Conservation (phyloP, 345 rosid genomes). For the Geranium brycei region DNA sequence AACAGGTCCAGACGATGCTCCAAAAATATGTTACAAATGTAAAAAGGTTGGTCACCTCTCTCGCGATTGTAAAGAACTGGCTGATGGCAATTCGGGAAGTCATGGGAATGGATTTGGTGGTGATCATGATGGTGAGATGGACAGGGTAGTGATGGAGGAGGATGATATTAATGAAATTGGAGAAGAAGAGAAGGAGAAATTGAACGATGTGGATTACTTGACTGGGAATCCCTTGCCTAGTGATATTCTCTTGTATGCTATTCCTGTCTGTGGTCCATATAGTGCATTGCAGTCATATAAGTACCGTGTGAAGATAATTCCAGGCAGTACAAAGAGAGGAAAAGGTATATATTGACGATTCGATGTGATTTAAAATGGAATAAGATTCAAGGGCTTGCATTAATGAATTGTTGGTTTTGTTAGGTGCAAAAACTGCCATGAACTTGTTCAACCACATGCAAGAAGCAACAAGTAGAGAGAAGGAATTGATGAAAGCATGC, state of each 20-base stretch:
- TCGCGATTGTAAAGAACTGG: conserved; percentile 66
- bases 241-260: conserved; percentile 69
- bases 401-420: not conserved
- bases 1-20: conserved; percentile 56
- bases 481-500: conserved; percentile 93
- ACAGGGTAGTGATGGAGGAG: conserved; percentile 80
- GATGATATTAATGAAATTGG: conserved; percentile 83
- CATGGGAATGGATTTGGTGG: conserved; percentile 16
- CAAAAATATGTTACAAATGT: conserved; percentile 80
- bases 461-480: conserved; percentile 73
- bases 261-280: conserved; percentile 93
- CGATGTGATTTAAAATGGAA: not conserved
- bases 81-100: conserved; percentile 22
- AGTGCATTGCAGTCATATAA: conserved; percentile 77
- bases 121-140: conserved; percentile 41
- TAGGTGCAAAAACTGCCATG: conserved; percentile 88
- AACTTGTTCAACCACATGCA: conserved; percentile 79
- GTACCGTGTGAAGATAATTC: conserved; percentile 75
- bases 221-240: conserved; percentile 71
- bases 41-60: conserved; percentile 80
- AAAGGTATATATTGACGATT: conserved; percentile 38
- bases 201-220: conserved; percentile 78
- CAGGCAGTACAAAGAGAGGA: conserved; percentile 90
- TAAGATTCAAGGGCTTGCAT: not conserved
- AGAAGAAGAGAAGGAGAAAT: conserved; percentile 77